Percentiles rank a stretch among this genome's conserved stretches.
Evolutionary conservation across 1,284 basidiomycete species (phyloP).

Genomic region (Hymenochaete sp.): DNA sequence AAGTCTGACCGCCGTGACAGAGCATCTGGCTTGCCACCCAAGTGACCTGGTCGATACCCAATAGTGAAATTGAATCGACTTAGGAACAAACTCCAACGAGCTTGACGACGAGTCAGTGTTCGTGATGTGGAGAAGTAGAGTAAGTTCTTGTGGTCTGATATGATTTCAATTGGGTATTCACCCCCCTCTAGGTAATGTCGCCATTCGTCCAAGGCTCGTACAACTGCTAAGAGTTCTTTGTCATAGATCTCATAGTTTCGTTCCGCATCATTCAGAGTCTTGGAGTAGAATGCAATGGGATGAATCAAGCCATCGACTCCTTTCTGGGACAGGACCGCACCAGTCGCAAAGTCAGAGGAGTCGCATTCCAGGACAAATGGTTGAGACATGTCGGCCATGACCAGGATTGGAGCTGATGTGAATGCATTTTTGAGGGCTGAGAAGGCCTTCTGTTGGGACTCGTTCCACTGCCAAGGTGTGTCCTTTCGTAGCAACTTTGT

Average conservation of each 20-base stretch:
- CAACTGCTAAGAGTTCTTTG: constrained; percentile 32
- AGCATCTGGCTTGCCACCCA: constrained; percentile 21
- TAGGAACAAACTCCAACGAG: constrained; percentile 32
- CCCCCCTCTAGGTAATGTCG: constrained; percentile 20
- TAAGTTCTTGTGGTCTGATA: constrained; percentile 17
- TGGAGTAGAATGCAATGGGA: constrained; percentile 25
- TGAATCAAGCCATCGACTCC: constrained; percentile 28
- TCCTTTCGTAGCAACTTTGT: neutral
- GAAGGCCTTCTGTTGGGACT: constrained; percentile 25
- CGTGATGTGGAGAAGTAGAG: neutral
- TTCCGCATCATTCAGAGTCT: constrained; percentile 23
- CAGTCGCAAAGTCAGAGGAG: constrained; percentile 2
- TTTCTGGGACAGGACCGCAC: neutral
- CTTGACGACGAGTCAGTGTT: constrained; percentile 24
- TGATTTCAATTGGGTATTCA: constrained; percentile 27
- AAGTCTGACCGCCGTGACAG: constrained; percentile 21
- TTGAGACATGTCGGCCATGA: constrained; percentile 19
- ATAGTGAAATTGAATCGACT: constrained; percentile 31
- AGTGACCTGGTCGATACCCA: constrained; percentile 30
- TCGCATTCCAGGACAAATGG: neutral
- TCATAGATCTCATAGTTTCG: constrained; percentile 32
- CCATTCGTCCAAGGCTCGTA: neutral
- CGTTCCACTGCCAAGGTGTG: constrained; percentile 22
- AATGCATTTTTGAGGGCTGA: constrained; percentile 23
- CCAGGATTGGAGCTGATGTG: constrained; percentile 4